A percentile compares a stretch with the other conserved stretches of the same genome.
Evolutionary conservation across 257 asterid genomes (phyloP).

Genomic region (Solanum virginianum): DNA sequence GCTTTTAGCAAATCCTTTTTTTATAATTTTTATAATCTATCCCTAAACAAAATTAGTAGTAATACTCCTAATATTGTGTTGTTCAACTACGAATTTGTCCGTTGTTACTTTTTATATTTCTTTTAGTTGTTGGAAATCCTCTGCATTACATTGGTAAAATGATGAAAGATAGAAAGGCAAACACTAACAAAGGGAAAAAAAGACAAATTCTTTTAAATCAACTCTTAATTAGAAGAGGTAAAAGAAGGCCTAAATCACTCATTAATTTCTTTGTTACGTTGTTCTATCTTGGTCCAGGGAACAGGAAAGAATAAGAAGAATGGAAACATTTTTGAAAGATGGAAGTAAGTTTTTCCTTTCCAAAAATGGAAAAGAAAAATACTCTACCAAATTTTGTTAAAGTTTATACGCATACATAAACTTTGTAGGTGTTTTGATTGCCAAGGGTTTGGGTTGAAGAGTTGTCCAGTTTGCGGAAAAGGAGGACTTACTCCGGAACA

Average conservation of each 20-base stretch:
- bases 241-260: neutral
- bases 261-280: neutral
- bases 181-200: too few species aligned
- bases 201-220: too few species aligned
- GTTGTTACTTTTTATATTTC: neutral
- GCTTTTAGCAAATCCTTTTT: neutral
- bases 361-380: neutral
- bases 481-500: slow-evolving; percentile 89
- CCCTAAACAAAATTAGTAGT: neutral
- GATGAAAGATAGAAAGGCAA: neutral
- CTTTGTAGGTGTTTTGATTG: slow-evolving; percentile 67
- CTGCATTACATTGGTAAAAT: neutral
- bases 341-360: slow-evolving; percentile 49
- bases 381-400: neutral
- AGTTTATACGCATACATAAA: neutral
- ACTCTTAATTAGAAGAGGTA: neutral
- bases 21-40: neutral
- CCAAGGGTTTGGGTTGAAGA: slow-evolving; percentile 80
- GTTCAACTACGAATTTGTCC: neutral
- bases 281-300: slow-evolving; percentile 26
- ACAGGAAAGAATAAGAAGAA: slow-evolving; percentile 90
- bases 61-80: neutral
- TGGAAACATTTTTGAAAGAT: slow-evolving; percentile 77
- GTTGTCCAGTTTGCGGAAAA: slow-evolving; percentile 73
- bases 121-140: neutral